Percentiles rank a stretch among this genome's conserved stretches.
Conservation (phyloP, 495 filamentous ascomycete species). For the Trichocladium uniseriatum region DNA sequence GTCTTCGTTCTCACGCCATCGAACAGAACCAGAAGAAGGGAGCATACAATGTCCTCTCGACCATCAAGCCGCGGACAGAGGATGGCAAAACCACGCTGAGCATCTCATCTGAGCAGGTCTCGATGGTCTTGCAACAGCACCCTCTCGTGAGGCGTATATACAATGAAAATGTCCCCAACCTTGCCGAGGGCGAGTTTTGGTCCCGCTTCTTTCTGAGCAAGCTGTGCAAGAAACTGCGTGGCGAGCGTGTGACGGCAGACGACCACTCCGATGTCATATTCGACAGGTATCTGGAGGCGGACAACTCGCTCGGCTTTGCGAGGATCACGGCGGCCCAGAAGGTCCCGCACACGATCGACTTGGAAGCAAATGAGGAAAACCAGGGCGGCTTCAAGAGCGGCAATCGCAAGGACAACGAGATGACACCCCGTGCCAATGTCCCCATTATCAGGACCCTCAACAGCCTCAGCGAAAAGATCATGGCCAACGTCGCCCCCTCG, state of each 20-base stretch:
- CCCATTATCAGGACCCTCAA: constrained; percentile 77
- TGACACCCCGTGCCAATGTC: constrained; percentile 55
- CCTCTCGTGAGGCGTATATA: constrained; percentile 84
- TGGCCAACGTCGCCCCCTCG: constrained; percentile 70
- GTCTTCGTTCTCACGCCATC: constrained; percentile 83
- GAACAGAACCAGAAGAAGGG: constrained; percentile 77
- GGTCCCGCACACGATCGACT: constrained; percentile 80
- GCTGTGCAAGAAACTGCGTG: constrained; percentile 83
- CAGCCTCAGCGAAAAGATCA: constrained; percentile 77
- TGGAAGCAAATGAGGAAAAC: constrained; percentile 91
- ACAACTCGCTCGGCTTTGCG: constrained; percentile 46
- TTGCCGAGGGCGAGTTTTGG: constrained; percentile 79
- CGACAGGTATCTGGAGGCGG: constrained; percentile 71
- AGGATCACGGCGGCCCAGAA: constrained; percentile 44
- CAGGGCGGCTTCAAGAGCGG: constrained; percentile 58
- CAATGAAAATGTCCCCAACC: constrained; percentile 82
- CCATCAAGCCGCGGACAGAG: constrained; percentile 72
- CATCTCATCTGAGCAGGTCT: constrained; percentile 85
- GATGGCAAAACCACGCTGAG: constrained; percentile 71
- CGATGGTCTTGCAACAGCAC: constrained; percentile 86
- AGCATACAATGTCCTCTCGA: constrained; percentile 84
- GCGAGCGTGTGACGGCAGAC: constrained; percentile 66
- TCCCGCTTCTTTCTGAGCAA: constrained; percentile 81
- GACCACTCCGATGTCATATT: constrained; percentile 67
- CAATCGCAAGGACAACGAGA: constrained; percentile 77